Percentiles rank a stretch among this genome's conserved stretches.
phyloP scores from a whole-genome alignment of 139 green algal species.

The Chlamydomonas incerta region DNA sequence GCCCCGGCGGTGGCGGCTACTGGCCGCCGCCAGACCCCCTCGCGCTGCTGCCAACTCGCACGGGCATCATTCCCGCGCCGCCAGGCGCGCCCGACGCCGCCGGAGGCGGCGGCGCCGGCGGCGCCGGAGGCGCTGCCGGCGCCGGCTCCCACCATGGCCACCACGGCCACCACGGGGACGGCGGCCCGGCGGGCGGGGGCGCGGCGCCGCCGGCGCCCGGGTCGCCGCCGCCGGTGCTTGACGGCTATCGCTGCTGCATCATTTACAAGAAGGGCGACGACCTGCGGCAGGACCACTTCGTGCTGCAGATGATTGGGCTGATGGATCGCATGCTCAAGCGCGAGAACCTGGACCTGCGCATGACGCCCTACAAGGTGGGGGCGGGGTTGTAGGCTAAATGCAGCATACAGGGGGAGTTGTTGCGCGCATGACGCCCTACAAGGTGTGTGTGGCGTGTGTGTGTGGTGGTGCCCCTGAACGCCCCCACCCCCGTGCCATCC shows the following conservation, averaged over 20 bases:
- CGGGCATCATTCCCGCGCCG: conserved; percentile 48
- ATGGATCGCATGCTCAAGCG: conserved; percentile 98
- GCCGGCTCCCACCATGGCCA: not conserved
- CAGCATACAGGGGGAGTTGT: too few species aligned
- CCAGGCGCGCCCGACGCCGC: not conserved
- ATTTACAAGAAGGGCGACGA: conserved; percentile 99
- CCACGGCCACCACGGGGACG: conserved; percentile 1
- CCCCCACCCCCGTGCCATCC: too few species aligned
- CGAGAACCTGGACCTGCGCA: conserved; percentile 92
- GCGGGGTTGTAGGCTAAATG: not conserved
- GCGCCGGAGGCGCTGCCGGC: not conserved
- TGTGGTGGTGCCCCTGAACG: too few species aligned
- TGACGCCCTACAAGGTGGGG: conserved; percentile 91
- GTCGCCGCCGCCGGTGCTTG: conserved; percentile 1
- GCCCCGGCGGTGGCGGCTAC: not conserved
- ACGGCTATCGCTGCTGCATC: conserved; percentile 66
- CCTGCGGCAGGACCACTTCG: conserved; percentile 85
- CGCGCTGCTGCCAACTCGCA: conserved; percentile 14
- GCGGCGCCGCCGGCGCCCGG: not conserved
- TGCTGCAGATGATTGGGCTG: conserved; percentile 92
- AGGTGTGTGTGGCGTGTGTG: not conserved
- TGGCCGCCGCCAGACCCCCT: conserved; percentile 5
- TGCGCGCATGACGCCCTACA: conserved; percentile 92
- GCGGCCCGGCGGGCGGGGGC: not conserved
- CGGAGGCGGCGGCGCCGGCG: not conserved